Evolutionary conservation across 176 grass and related monocot species (phyloP), one percentile per base, ranked within the genome.

Genomic region (Leersia perrieri): DNA sequence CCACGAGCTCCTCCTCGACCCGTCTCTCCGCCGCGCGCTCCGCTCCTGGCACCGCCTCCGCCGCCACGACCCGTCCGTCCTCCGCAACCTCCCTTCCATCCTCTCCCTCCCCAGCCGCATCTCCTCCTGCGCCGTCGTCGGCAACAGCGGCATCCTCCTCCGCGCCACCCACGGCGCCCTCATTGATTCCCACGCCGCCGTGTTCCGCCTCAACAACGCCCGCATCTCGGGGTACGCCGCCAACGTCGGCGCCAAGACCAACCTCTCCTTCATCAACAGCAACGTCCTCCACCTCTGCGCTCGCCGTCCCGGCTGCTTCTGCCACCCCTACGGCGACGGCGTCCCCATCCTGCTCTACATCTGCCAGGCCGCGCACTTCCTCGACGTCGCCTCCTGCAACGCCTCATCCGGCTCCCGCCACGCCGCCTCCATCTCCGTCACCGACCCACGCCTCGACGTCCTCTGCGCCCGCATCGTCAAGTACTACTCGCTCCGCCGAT

Each of bases 161-260:
- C 88, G 91, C 20, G 63, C 84, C 12, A 26, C 55, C 67, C 80
- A 86, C 27, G 95, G 95, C 44, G 16, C 89, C 12, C 78, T 93
- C 61, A 95, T 98, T 71, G 90, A 98, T 80, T 94, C 89, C 39
- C 95, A 98, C 51, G 68, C 76, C 33, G 80, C 94, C 74, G 92
- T 98, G 1, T 89, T 98, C 84, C 80, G 95, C 55, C 93, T 95
- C 82, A 98, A 98, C 86, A 98, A 98, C 77, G 95, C 95, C 28
- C 88, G 86, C 62, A 40, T 89, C 85, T 42, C 72, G 0, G 92
- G 92, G 1, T 98, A 79, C 86, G 22, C 22, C 36, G 74, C 74
- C 25, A 72, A 93, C 47, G 95, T 94, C 26, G 95, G 95, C 68
- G 49, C 35, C 49, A 98, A 84, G 89, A 98, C 95, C 75, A 81